These are phyloP conservation scores for Phlebopus sp. DNA, from an alignment of 1,284 basidiomycete genomes.

Conservation along the genomic window DNA sequence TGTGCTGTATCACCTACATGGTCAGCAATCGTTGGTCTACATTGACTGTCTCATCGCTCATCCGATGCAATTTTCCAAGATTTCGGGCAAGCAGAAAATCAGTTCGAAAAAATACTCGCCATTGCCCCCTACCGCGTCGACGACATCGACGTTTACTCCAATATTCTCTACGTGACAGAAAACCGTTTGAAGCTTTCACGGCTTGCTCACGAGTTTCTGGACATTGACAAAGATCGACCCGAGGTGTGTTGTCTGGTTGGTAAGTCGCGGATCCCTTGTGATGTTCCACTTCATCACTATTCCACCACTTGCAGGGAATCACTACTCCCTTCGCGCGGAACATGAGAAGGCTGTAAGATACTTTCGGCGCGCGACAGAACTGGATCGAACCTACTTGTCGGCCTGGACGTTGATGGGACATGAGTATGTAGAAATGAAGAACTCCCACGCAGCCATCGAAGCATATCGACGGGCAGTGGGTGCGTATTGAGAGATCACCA, in stretches of 20 bases:
- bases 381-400: slow-evolving; percentile 91
- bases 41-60: background rate
- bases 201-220: slow-evolving; percentile 89
- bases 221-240: slow-evolving; percentile 85
- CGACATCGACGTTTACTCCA: slow-evolving; percentile 95
- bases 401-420: slow-evolving; percentile 99
- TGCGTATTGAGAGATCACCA: slow-evolving; percentile 39
- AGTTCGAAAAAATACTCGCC: slow-evolving; percentile 80
- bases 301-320: slow-evolving; percentile 67
- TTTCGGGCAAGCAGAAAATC: slow-evolving; percentile 77
- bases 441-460: slow-evolving; percentile 97
- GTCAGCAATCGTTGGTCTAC: slow-evolving; percentile 41
- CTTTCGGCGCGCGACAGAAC: slow-evolving; percentile 89
- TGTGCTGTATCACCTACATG: slow-evolving; percentile 87
- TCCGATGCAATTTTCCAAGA: slow-evolving; percentile 48
- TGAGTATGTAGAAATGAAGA: slow-evolving; percentile 98
- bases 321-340: slow-evolving; percentile 90
- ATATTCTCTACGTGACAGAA: slow-evolving; percentile 95
- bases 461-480: slow-evolving; percentile 94
- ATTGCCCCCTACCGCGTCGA: slow-evolving; percentile 91
- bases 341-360: slow-evolving; percentile 97
- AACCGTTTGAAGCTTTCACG: slow-evolving; percentile 86
- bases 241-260: slow-evolving; percentile 95
- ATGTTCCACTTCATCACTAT: background rate
- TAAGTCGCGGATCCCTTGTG: slow-evolving; percentile 36